phyloP scores from a whole-genome alignment of 345 rosid genomes.

The Gossypium herbaceum region DNA sequence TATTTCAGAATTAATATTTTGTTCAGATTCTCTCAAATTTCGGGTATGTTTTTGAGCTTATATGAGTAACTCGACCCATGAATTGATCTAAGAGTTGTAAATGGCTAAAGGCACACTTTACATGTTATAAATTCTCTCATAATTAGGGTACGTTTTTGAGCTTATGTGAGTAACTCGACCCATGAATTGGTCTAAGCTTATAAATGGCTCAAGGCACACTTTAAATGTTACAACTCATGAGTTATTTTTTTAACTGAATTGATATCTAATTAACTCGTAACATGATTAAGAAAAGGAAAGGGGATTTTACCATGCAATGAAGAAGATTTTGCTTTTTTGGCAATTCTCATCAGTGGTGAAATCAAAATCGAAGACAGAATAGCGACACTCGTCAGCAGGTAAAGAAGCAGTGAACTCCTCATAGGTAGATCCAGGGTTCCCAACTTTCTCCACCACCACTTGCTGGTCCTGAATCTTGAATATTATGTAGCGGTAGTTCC shows the following conservation, averaged over 20 bases:
- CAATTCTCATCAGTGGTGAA: conserved; percentile 79
- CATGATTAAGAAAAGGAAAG: neutral
- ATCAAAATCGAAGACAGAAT: conserved; percentile 86
- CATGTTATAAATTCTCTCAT: too few species aligned
- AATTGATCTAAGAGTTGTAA: too few species aligned
- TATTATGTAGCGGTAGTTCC: conserved; percentile 72
- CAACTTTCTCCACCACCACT: conserved; percentile 79
- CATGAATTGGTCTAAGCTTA: too few species aligned
- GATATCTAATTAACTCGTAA: too few species aligned
- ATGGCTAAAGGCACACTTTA: too few species aligned
- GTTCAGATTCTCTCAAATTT: too few species aligned
- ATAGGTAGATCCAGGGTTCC: conserved; percentile 62
- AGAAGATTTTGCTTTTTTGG: conserved; percentile 98
- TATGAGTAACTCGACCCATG: too few species aligned
- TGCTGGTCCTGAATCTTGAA: conserved; percentile 84
- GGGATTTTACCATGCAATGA: conserved; percentile 78
- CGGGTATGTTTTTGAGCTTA: fast-evolving
- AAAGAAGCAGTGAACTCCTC: conserved; percentile 66
- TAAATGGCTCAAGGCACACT: too few species aligned
- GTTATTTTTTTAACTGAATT: too few species aligned
- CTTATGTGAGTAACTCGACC: too few species aligned
- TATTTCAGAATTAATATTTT: too few species aligned
- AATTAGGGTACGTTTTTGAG: fast-evolving
- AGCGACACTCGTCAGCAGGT: conserved; percentile 90
- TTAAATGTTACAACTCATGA: too few species aligned